A percentile compares a stretch with the other conserved stretches of the same genome.
phyloP scores from a whole-genome alignment of 257 asterid genomes.

The Solanum dulcamara region DNA sequence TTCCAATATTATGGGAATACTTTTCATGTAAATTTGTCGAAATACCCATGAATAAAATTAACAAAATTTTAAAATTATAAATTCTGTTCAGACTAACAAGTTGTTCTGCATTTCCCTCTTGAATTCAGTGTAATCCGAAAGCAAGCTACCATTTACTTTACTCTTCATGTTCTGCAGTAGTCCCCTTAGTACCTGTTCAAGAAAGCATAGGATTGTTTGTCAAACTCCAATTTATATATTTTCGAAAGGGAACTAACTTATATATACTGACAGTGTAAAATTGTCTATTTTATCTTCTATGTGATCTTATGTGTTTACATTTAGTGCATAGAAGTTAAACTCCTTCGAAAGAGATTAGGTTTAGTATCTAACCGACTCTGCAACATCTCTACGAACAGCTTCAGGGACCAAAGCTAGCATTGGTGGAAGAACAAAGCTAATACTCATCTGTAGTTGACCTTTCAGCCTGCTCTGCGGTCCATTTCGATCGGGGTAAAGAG shows the following conservation, averaged over 20 bases:
- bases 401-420: constrained; percentile 73
- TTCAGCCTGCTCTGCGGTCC: constrained; percentile 57
- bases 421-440: constrained; percentile 78
- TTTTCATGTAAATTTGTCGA: background rate
- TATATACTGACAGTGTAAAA: background rate
- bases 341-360: background rate
- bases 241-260: background rate
- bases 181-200: constrained; percentile 51
- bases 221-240: background rate
- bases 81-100: constrained; percentile 20
- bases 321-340: background rate
- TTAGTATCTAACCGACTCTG: constrained; percentile 58
- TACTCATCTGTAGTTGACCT: constrained; percentile 71
- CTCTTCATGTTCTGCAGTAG: constrained; percentile 77
- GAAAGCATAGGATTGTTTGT: background rate
- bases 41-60: background rate
- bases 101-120: constrained; percentile 57
- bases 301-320: background rate
- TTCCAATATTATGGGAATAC: background rate
- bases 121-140: constrained; percentile 60
- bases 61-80: background rate
- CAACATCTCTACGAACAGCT: constrained; percentile 64
- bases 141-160: constrained; percentile 76
- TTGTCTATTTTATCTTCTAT: too few relatives aligned
- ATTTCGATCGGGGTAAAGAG: constrained; percentile 61